Evolutionary conservation across 768 basidiomycete genomes (phyloP).

Genomic region (Naganishia antarctica): DNA sequence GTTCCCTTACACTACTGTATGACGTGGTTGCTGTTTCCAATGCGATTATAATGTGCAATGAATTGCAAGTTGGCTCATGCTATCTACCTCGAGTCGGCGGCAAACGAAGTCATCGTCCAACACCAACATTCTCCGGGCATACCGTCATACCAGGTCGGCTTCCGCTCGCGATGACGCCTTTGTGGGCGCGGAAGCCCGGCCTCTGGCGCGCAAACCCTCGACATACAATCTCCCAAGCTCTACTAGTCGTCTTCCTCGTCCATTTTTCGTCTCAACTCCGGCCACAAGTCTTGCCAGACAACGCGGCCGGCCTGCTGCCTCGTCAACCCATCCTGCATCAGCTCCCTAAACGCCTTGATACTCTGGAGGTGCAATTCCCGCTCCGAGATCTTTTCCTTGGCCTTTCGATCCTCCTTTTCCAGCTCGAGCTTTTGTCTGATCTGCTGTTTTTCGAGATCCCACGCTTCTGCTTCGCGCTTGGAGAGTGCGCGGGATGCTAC

Average conservation of each 20-base stretch:
- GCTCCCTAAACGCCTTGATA: constrained; percentile 15
- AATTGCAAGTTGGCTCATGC: too few relatives aligned
- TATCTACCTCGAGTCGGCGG: too few relatives aligned
- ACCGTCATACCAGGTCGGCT: too few relatives aligned
- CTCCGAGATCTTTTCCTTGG: background rate
- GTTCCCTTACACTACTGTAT: background rate
- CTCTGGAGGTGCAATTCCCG: constrained; percentile 14
- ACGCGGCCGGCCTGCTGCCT: background rate
- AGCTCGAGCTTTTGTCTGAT: constrained; percentile 8
- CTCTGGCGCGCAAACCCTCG: background rate
- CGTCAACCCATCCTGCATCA: constrained; percentile 17
- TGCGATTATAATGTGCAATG: too few relatives aligned
- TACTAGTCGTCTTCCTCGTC: constrained; percentile 4
- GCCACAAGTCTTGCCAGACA: constrained; percentile 2
- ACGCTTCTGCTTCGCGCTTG: constrained; percentile 11
- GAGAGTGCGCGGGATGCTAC: background rate
- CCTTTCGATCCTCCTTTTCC: constrained; percentile 7
- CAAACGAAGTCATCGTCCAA: too few relatives aligned
- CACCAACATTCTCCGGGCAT: too few relatives aligned
- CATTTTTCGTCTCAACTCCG: background rate
- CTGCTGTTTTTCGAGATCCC: constrained; percentile 16
- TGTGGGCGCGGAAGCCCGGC: too few relatives aligned
- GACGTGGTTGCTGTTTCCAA: too few relatives aligned
- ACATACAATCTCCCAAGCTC: background rate
- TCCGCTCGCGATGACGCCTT: too few relatives aligned